A percentile compares a stretch with the other conserved stretches of the same genome.
Conservation (phyloP, 768 basidiomycete genomes). For the Macrolepiota albuminosa region DNA sequence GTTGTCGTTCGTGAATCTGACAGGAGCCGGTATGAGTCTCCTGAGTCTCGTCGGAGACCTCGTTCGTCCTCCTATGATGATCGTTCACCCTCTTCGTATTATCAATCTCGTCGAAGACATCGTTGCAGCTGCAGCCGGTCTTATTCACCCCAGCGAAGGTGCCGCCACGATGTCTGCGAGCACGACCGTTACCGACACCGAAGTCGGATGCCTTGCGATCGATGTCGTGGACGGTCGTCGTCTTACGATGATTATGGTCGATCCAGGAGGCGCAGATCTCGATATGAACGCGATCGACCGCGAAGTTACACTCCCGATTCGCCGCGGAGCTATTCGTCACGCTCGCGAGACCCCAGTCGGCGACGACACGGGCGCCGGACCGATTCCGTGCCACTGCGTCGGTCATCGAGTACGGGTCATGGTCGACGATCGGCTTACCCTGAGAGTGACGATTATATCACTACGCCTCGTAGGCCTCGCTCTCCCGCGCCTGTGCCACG, state of each 20-base stretch:
- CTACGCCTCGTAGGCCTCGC: neutral
- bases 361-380: neutral
- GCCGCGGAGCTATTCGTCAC: neutral
- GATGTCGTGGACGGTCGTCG: slow-evolving; percentile 3
- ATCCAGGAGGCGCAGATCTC: neutral
- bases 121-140: neutral
- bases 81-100: neutral
- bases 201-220: slow-evolving; percentile 1
- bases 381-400: slow-evolving; percentile 3
- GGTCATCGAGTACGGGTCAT: slow-evolving; percentile 2
- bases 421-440: neutral
- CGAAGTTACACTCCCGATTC: slow-evolving; percentile 5
- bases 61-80: neutral
- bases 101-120: neutral
- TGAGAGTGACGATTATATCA: neutral
- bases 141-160: slow-evolving; percentile 1
- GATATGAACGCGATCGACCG: neutral
- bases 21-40: neutral
- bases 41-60: neutral
- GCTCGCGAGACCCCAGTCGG: neutral
- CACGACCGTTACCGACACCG: slow-evolving; percentile 5
- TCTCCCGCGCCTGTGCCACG: neutral
- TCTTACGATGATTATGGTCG: neutral
- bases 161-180: neutral
- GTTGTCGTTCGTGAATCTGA: slow-evolving; percentile 6